phyloP scores from a whole-genome alignment of 1,139 yeast species.

The Williopsis jadinii region DNA sequence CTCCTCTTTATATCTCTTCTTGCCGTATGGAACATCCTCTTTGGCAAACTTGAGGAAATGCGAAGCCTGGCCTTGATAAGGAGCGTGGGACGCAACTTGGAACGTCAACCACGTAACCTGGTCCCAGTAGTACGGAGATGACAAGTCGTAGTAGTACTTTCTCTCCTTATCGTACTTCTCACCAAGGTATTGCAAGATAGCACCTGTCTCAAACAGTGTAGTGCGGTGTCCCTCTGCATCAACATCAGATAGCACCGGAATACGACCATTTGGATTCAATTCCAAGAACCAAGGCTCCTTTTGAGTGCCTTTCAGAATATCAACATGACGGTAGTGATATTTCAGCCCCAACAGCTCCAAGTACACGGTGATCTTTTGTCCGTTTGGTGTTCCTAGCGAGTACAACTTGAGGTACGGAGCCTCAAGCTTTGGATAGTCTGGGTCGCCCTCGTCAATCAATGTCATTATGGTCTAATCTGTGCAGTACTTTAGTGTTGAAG shows the following conservation, averaged over 20 bases:
- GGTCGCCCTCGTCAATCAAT: conserved; percentile 25
- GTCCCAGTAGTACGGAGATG: conserved; percentile 43
- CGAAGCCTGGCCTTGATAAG: conserved; percentile 53
- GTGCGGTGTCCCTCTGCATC: conserved; percentile 32
- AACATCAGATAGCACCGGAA: conserved; percentile 49
- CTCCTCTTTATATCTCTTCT: conserved; percentile 43
- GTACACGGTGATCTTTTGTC: conserved; percentile 42
- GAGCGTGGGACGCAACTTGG: conserved; percentile 56
- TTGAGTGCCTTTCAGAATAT: conserved; percentile 34
- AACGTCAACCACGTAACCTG: conserved; percentile 45
- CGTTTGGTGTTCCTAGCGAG: conserved; percentile 37
- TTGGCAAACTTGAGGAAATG: conserved; percentile 39
- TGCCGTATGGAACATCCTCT: conserved; percentile 46
- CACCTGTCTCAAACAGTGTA: conserved; percentile 48
- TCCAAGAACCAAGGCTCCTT: conserved; percentile 48
- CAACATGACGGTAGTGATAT: conserved; percentile 39
- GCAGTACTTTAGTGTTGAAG: not conserved
- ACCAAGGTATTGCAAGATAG: conserved; percentile 48
- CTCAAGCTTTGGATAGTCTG: conserved; percentile 23
- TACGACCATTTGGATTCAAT: conserved; percentile 56
- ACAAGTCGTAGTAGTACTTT: conserved; percentile 37
- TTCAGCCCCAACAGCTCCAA: conserved; percentile 42
- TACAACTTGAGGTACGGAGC: conserved; percentile 34
- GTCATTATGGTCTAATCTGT: not conserved
- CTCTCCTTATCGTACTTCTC: conserved; percentile 50